phyloP scores from a whole-genome alignment of 805 yeast genomes.

The Cyberlindnera euphorbiae region DNA sequence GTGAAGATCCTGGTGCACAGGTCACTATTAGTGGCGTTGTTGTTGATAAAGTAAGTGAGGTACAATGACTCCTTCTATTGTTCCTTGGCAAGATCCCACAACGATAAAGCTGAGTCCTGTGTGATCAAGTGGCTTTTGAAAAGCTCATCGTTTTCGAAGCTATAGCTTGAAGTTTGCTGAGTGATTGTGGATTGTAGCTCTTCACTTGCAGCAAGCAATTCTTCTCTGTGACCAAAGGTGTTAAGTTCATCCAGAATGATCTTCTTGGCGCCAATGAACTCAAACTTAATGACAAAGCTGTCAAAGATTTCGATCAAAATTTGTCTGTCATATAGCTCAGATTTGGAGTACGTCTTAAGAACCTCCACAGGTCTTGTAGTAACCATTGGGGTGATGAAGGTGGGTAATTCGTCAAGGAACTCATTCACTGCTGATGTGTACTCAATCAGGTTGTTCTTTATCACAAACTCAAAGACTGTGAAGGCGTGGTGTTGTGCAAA shows the following conservation, averaged over 20 bases:
- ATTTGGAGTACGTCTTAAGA: constrained; percentile 30
- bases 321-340: constrained; percentile 18
- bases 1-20: constrained; percentile 12
- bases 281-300: constrained; percentile 23
- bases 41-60: constrained; percentile 17
- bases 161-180: constrained; percentile 23
- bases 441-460: constrained; percentile 20
- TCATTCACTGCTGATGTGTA: constrained; percentile 27
- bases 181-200: constrained; percentile 20
- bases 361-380: constrained; percentile 30
- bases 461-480: constrained; percentile 24
- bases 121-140: constrained; percentile 30
- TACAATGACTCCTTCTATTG: constrained; percentile 20
- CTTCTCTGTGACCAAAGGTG: constrained; percentile 26
- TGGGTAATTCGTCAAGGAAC: constrained; percentile 33
- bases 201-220: constrained; percentile 17
- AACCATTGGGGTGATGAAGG: constrained; percentile 27
- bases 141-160: constrained; percentile 25
- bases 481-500: constrained; percentile 24
- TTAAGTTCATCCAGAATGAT: constrained; percentile 31
- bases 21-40: constrained; percentile 12
- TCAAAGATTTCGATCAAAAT: constrained; percentile 30
- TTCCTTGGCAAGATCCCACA: constrained; percentile 29
- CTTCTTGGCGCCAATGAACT: constrained; percentile 16
- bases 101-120: constrained; percentile 28